These are phyloP conservation scores for Boletellus ananas DNA, from an alignment of 768 basidiomycete genomes.

Conservation along the genomic window DNA sequence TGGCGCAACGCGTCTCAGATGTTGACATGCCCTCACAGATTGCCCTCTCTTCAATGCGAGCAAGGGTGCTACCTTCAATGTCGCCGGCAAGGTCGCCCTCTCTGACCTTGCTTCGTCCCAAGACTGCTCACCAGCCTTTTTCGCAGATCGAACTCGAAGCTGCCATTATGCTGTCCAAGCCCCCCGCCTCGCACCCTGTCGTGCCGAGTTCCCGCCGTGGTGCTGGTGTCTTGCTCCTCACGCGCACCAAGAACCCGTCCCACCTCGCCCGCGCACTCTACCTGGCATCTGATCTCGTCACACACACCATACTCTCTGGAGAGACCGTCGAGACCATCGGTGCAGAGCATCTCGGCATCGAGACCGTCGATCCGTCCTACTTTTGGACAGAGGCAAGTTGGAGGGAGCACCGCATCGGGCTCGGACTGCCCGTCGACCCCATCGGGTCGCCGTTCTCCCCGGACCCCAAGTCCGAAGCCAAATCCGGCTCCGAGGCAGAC, in stretches of 20 bases:
- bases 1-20: background rate
- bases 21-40: conserved; percentile 39
- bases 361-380: conserved; percentile 69
- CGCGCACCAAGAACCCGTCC: conserved; percentile 68
- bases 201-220: conserved; percentile 61
- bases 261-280: conserved; percentile 68
- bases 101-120: too few relatives aligned
- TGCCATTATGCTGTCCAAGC: conserved; percentile 76
- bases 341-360: conserved; percentile 43
- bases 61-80: conserved; percentile 81
- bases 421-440: conserved; percentile 70
- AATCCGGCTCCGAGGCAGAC: too few relatives aligned
- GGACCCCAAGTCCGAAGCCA: conserved; percentile 6
- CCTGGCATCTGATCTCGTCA: conserved; percentile 53
- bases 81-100: conserved; percentile 60
- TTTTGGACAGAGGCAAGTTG: conserved; percentile 74
- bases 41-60: conserved; percentile 77
- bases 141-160: conserved; percentile 78
- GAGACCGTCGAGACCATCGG: conserved; percentile 59
- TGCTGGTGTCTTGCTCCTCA: conserved; percentile 59
- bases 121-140: background rate
- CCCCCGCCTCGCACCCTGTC: conserved; percentile 59
- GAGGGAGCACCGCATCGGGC: conserved; percentile 69
- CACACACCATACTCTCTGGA: conserved; percentile 72
- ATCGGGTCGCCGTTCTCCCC: conserved; percentile 31